Conservation (phyloP, 2,329 filamentous ascomycete genomes). For the Colletotrichum aenigma region DNA sequence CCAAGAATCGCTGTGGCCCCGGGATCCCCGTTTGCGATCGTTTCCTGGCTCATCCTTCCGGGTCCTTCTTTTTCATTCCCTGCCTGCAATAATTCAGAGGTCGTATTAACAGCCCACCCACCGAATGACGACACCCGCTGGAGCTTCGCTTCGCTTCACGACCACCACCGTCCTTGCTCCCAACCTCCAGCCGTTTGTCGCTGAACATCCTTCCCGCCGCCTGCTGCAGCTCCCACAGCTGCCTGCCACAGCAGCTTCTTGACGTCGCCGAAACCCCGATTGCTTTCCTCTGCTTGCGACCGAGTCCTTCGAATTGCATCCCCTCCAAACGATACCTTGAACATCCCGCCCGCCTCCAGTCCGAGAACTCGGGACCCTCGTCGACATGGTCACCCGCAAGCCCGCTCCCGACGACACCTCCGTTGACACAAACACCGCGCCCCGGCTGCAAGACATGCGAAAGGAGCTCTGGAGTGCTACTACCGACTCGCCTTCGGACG, state of each 20-base stretch:
- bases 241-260: background rate
- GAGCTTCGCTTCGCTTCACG: slow-evolving; percentile 8
- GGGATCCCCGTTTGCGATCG: background rate
- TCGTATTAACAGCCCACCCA: background rate
- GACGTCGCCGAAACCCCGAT: background rate
- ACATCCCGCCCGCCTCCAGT: background rate
- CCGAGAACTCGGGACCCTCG: slow-evolving; percentile 14
- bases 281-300: background rate
- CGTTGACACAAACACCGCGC: slow-evolving; percentile 26
- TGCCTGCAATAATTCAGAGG: slow-evolving; percentile 2
- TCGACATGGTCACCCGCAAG: slow-evolving; percentile 47
- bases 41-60: background rate
- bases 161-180: background rate
- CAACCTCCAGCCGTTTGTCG: background rate
- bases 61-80: background rate
- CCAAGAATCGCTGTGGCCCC: background rate
- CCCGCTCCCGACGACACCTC: slow-evolving; percentile 33
- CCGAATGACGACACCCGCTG: slow-evolving; percentile 16
- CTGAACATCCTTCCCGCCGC: background rate
- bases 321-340: background rate
- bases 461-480: slow-evolving; percentile 34
- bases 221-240: background rate
- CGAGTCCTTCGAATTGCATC: background rate
- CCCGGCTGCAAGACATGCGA: slow-evolving; percentile 29
- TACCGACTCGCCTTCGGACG: slow-evolving; percentile 33